Conservation (phyloP, 2,329 filamentous ascomycete genomes). For the Venturia effusa region DNA sequence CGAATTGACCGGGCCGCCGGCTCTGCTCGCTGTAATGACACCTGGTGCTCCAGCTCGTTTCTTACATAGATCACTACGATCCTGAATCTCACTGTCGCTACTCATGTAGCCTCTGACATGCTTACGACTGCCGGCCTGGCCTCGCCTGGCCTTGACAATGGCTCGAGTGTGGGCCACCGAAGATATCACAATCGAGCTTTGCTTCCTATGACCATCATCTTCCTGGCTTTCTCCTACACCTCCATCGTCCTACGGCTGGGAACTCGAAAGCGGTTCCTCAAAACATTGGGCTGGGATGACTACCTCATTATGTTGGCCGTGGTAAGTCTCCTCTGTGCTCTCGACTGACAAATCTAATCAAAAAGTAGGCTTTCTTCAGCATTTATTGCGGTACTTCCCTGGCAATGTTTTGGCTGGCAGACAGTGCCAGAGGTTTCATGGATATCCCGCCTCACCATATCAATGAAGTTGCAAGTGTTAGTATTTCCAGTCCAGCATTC, state of each 20-base stretch:
- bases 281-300: slow-evolving; percentile 32
- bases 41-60: background rate
- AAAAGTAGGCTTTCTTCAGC: slow-evolving; percentile 19
- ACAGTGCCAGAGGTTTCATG: background rate
- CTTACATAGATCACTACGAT: background rate
- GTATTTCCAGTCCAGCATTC: background rate
- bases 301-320: slow-evolving; percentile 28
- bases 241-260: background rate
- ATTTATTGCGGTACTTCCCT: slow-evolving; percentile 16
- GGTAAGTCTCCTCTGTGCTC: slow-evolving; percentile 17
- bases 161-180: background rate
- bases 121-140: background rate
- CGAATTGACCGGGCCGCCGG: background rate
- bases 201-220: slow-evolving; percentile 4
- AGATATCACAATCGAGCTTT: background rate
- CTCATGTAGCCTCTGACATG: background rate
- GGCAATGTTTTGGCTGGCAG: background rate
- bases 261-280: background rate
- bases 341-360: background rate
- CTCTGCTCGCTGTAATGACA: background rate
- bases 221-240: background rate
- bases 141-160: background rate
- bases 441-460: slow-evolving; percentile 7
- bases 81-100: no score
- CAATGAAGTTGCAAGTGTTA: background rate